Base-by-base conservation (phyloP, 1,284 basidiomycete species). In the Rhodotorula sp. region DNA sequence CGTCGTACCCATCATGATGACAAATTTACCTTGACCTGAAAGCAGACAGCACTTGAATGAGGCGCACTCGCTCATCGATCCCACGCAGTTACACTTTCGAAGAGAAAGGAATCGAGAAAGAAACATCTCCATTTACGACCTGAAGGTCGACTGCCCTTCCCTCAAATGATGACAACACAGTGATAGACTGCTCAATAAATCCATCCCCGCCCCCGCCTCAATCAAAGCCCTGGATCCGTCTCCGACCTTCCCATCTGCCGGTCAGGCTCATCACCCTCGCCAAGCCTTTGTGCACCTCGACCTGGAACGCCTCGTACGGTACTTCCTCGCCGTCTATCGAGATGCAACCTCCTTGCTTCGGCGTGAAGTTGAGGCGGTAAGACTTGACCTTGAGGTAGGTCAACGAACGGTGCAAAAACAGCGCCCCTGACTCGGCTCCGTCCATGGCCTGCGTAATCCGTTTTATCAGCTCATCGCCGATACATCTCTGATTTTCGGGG, bases 281-380 rank as follows among this genome's bases (percentile, higher is more conserved):
- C 23, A 91, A 81, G 8, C 87, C 85, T 34, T 85, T 84, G 76
- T 92, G 87, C 8, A 92, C 88, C 80, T 97, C 91, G 8, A 97
- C 89, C 77, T 93, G 88, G 80, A 90, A 94, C 67, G 89, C 86
- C 76, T 89, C 85, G 77, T 91, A 92, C 1, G 90, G 89, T 77
- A 88, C 90, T 21, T 83, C 81, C 82, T 98, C 95, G 23, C 95
- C 95, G 78, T 98, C 95, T 68, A 93, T 84, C 43, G 62, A 63
- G 54, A 63, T 48, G 62, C 45, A 56, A 15, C 54, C 54, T 14
- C 55, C 62, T 14, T 63, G 55, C 45, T 62, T 26, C 60, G 65
- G 92, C 80, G 88, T 86, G 60, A 71, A 71, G 16, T 81, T 93
- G 55, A 71, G 47, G 38, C 69, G 66, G 61, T 72, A 75, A 21